phyloP scores from a whole-genome alignment of 192 early-diverging fungal genomes.

The Kappamyces sp. region DNA sequence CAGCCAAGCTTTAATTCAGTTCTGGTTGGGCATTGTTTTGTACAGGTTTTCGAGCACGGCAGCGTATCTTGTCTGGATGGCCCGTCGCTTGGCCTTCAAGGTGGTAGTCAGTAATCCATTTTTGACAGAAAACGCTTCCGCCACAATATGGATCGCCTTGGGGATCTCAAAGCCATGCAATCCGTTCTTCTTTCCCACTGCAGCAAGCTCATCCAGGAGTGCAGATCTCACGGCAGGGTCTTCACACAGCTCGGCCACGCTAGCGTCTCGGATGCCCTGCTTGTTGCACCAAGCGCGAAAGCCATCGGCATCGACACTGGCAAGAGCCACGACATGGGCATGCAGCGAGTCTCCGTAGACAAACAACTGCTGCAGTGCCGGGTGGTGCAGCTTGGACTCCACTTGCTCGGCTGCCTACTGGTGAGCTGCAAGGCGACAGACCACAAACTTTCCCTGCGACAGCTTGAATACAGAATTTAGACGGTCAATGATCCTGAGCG shows the following conservation, averaged over 20 bases:
- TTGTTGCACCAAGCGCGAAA: neutral
- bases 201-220: constrained; percentile 28
- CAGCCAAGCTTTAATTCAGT: no score
- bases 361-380: neutral
- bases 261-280: neutral
- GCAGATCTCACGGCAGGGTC: neutral
- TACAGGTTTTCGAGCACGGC: no score
- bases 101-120: constrained; percentile 76
- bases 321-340: neutral
- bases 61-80: no score
- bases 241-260: constrained; percentile 37
- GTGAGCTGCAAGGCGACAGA: neutral
- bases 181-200: constrained; percentile 50
- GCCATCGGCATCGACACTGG: constrained; percentile 11
- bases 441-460: constrained; percentile 27
- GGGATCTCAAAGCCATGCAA: constrained; percentile 68
- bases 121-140: constrained; percentile 62
- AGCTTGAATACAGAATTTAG: constrained; percentile 50
- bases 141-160: constrained; percentile 57
- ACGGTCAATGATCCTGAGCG: constrained; percentile 46
- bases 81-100: constrained; percentile 46
- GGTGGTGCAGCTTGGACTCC: constrained; percentile 18
- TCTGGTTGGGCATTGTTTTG: no score
- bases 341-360: constrained; percentile 11
- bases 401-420: constrained; percentile 63